A percentile compares a stretch with the other conserved stretches of the same genome.
These are phyloP conservation scores for Colletotrichum musicola DNA, from an alignment of 2,329 filamentous ascomycete genomes.

Conservation along the genomic window DNA sequence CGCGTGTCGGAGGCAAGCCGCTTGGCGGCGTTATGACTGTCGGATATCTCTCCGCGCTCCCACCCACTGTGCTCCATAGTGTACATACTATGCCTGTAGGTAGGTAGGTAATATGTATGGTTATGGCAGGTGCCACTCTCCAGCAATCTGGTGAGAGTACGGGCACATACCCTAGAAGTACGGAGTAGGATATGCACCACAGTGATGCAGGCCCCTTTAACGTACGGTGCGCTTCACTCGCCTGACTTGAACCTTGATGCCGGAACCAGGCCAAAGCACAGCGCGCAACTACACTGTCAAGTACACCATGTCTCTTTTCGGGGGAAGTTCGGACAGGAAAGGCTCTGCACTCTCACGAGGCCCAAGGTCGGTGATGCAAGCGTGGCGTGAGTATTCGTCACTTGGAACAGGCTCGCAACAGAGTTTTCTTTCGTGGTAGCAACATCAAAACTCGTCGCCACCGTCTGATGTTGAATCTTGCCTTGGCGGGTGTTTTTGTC, in stretches of 20 bases:
- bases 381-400: constrained; percentile 39
- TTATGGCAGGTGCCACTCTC: too few relatives aligned
- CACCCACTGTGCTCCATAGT: neutral
- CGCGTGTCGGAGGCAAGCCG: constrained; percentile 31
- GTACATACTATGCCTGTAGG: neutral
- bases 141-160: too few relatives aligned
- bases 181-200: too few relatives aligned
- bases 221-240: constrained; percentile 1
- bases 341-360: constrained; percentile 30
- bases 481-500: constrained; percentile 1
- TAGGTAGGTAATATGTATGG: neutral
- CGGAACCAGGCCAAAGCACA: constrained; percentile 32
- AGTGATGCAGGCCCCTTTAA: too few relatives aligned
- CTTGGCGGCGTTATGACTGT: constrained; percentile 28
- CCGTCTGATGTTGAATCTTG: constrained; percentile 28
- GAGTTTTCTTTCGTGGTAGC: constrained; percentile 16
- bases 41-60: constrained; percentile 37
- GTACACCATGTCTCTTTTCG: constrained; percentile 23
- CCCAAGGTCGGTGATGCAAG: constrained; percentile 30
- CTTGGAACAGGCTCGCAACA: constrained; percentile 13
- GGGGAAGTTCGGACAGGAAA: constrained; percentile 36
- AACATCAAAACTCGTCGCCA: constrained; percentile 7
- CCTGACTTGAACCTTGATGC: constrained; percentile 37
- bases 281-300: neutral
- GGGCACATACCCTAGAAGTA: too few relatives aligned